Conservation (phyloP, 202 grass and related monocot species). For the Alloteropsis angusta region DNA sequence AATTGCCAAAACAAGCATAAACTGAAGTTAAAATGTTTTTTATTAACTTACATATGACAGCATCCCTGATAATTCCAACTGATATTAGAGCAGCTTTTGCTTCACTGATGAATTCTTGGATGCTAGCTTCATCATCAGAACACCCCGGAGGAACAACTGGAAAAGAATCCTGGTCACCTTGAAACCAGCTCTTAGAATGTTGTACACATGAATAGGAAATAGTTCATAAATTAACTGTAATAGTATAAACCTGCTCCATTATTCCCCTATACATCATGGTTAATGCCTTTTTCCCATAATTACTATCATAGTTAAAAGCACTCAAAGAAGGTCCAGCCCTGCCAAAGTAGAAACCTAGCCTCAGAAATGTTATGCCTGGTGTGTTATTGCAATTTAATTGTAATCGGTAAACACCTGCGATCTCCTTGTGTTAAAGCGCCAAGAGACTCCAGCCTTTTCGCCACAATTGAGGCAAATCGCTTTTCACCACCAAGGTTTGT, state of each 20-base stretch:
- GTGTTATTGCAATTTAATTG: background rate
- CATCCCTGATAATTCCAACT: conserved; percentile 94
- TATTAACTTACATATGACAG: conserved; percentile 57
- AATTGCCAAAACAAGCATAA: conserved; percentile 6
- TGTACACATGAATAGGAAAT: conserved; percentile 10
- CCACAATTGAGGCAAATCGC: conserved; percentile 96
- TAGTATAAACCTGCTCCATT: conserved; percentile 81
- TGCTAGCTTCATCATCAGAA: conserved; percentile 56
- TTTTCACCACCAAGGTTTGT: conserved; percentile 96
- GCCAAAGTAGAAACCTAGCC: conserved; percentile 18
- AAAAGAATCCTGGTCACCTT: conserved; percentile 72
- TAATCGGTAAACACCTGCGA: conserved; percentile 59
- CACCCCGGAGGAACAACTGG: conserved; percentile 81
- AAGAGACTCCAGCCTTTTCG: conserved; percentile 92
- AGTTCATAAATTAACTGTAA: conserved; percentile 17
- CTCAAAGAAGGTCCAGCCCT: conserved; percentile 87
- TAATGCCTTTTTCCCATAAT: conserved; percentile 76
- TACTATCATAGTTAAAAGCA: conserved; percentile 98
- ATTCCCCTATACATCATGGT: conserved; percentile 85
- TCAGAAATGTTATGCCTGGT: conserved; percentile 19
- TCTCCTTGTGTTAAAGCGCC: conserved; percentile 99
- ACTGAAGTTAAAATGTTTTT: background rate
- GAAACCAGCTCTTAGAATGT: conserved; percentile 44
- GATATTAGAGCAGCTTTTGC: conserved; percentile 83
- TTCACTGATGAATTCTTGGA: conserved; percentile 61